Conservation (phyloP, 257 asterid genomes). For the Mitragyna speciosa region DNA sequence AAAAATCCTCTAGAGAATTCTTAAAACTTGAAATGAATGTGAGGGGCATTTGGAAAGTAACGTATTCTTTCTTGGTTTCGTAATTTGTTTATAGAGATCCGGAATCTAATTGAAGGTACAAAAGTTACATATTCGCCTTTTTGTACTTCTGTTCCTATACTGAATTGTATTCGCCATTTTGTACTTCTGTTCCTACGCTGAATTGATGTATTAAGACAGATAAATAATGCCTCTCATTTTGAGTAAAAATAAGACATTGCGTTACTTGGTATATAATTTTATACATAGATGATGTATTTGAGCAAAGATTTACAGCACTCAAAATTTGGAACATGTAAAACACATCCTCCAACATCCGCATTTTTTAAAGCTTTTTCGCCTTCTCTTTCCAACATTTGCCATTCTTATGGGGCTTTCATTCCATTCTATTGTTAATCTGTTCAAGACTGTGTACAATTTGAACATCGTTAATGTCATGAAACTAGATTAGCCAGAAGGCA, state of each 20-base stretch:
- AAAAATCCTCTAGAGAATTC: no score
- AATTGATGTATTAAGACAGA: no score
- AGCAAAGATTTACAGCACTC: slow-evolving; percentile 10
- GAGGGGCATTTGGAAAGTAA: no score
- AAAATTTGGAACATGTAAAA: slow-evolving; percentile 15
- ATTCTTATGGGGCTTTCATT: slow-evolving; percentile 31
- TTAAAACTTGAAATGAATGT: no score
- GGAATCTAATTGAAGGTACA: no score
- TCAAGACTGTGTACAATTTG: background rate
- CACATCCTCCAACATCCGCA: slow-evolving; percentile 23
- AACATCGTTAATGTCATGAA: background rate
- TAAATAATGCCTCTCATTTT: background rate
- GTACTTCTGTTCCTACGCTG: no score
- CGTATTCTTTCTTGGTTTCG: no score
- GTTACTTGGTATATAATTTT: background rate
- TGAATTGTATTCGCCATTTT: no score
- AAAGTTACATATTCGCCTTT: no score
- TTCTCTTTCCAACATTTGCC: slow-evolving; percentile 16
- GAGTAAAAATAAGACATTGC: background rate
- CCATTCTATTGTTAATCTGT: slow-evolving; percentile 33
- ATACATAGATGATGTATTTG: background rate
- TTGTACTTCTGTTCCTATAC: no score
- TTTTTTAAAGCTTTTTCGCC: slow-evolving; percentile 4
- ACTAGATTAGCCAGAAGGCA: no score
- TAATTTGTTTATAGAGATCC: no score